phyloP scores from a whole-genome alignment of 2,329 filamentous ascomycete species.

The Penicillium sp. region DNA sequence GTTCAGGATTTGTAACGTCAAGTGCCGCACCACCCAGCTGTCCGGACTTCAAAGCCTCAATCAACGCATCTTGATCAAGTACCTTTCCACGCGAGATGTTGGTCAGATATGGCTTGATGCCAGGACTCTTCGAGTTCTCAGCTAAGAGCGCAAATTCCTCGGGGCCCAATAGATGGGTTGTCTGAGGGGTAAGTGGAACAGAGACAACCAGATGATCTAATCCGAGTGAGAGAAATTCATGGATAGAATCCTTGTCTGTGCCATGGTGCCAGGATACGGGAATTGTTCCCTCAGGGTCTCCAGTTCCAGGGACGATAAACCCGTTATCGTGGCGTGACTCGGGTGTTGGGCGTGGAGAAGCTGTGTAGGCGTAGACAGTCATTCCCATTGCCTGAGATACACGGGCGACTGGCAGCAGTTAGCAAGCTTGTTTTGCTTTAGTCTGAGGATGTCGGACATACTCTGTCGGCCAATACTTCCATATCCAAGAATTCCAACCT shows the following conservation, averaged over 20 bases:
- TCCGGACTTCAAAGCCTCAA: slow-evolving; percentile 58
- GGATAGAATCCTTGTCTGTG: slow-evolving; percentile 51
- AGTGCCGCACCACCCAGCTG: slow-evolving; percentile 67
- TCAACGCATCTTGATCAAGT: slow-evolving; percentile 62
- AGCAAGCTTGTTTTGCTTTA: neutral
- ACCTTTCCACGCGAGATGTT: slow-evolving; percentile 71
- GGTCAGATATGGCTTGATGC: slow-evolving; percentile 59
- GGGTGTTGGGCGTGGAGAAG: slow-evolving; percentile 65
- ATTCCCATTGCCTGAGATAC: slow-evolving; percentile 67
- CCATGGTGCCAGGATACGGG: slow-evolving; percentile 60
- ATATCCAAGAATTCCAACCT: slow-evolving; percentile 62
- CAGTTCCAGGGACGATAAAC: slow-evolving; percentile 69
- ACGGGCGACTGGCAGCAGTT: slow-evolving; percentile 45
- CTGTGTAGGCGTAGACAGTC: slow-evolving; percentile 73
- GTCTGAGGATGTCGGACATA: slow-evolving; percentile 25
- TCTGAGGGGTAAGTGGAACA: slow-evolving; percentile 58
- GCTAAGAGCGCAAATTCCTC: slow-evolving; percentile 59
- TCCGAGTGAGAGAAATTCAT: slow-evolving; percentile 55
- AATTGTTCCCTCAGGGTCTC: slow-evolving; percentile 57
- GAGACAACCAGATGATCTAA: slow-evolving; percentile 59
- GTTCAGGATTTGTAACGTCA: slow-evolving; percentile 79
- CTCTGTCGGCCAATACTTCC: slow-evolving; percentile 63
- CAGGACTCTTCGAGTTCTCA: slow-evolving; percentile 19
- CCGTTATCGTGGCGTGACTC: slow-evolving; percentile 64
- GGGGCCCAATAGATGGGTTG: slow-evolving; percentile 55